These are phyloP conservation scores for Papiliotrema flavescens DNA, from an alignment of 1,284 basidiomycete species.

Conservation along the genomic window DNA sequence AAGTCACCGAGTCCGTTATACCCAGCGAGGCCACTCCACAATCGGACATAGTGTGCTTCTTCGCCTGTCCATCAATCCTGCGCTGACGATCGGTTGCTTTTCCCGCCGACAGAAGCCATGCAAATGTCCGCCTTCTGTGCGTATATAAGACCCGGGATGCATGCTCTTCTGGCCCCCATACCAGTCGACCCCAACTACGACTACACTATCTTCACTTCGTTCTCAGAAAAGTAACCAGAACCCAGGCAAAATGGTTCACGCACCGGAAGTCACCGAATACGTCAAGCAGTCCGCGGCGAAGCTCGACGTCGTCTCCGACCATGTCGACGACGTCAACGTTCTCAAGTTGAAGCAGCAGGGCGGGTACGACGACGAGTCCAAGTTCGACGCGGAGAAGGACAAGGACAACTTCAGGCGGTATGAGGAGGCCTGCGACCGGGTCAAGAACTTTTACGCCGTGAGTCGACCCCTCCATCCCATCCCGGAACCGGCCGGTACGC, in stretches of 20 bases:
- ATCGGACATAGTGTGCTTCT: too few relatives aligned
- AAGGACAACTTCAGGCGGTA: constrained; percentile 57
- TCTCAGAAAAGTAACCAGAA: neutral
- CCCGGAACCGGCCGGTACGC: too few relatives aligned
- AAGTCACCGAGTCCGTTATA: too few relatives aligned
- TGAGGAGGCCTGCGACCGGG: constrained; percentile 69
- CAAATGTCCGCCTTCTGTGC: too few relatives aligned
- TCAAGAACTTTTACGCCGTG: constrained; percentile 70
- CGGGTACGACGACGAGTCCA: constrained; percentile 60
- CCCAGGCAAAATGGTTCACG: constrained; percentile 25
- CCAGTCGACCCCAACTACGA: neutral
- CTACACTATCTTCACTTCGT: neutral
- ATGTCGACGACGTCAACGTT: constrained; percentile 61
- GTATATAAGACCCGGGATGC: too few relatives aligned
- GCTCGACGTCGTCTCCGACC: constrained; percentile 68
- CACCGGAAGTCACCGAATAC: constrained; percentile 38
- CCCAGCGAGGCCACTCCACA: too few relatives aligned
- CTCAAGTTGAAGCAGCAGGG: constrained; percentile 33
- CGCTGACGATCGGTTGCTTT: too few relatives aligned
- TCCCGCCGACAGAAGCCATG: too few relatives aligned
- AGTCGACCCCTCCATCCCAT: constrained; percentile 5
- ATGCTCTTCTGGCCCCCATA: neutral
- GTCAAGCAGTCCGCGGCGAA: constrained; percentile 35
- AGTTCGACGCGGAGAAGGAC: constrained; percentile 73
- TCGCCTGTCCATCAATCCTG: too few relatives aligned